Evolutionary conservation across 1,139 yeast species (phyloP), one percentile per base, ranked within the genome.

Genomic region (Maudiozyma humilis): DNA sequence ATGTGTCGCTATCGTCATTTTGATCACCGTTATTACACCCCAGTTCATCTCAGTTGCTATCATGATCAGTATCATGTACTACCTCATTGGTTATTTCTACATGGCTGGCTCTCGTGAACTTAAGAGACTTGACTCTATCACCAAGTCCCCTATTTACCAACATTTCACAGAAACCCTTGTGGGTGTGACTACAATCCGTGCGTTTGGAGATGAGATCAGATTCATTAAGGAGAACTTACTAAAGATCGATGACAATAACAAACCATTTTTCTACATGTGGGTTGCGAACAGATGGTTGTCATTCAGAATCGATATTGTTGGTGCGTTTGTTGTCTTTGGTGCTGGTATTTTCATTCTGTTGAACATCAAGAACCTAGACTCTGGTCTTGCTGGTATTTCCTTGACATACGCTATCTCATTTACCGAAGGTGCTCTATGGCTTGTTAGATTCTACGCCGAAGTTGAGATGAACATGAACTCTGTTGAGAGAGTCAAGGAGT

Each of bases 391-490:
- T 3, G 98, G 98, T 69, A 78, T 91, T 52, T 85, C 96, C 1
- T 73, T 91, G 49, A 82, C 96, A 0, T 88, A 87, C 64, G 96
- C 97, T 19, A 81, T 89, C 54, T 77, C 91, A 3, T 89, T 91
- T 65, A 83, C 89, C 41, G 94, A 84, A 55, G 76, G 80, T 64
- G 95, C 96, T 2, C 71, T 91, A 51, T 91, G 97, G 96, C 72
- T 87, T 52, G 95, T 91, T 38, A 79, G 97, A 65, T 73, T 86
- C 56, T 88, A 88, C 59, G 85, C 96, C 12, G 76, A 76, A 52
- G 79, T 88, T 49, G 98, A 91, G 68, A 88, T 91, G 85, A 83
- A 84, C 59, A 86, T 91, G 95, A 91, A 91, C 68, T 87, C 97
- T 3, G 95, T 88, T 32, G 97, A 91, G 67, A 79, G 96, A 63